A percentile compares a stretch with the other conserved stretches of the same genome.
Conservation (phyloP, 495 filamentous ascomycete species). For the Usnea hakonensis region DNA sequence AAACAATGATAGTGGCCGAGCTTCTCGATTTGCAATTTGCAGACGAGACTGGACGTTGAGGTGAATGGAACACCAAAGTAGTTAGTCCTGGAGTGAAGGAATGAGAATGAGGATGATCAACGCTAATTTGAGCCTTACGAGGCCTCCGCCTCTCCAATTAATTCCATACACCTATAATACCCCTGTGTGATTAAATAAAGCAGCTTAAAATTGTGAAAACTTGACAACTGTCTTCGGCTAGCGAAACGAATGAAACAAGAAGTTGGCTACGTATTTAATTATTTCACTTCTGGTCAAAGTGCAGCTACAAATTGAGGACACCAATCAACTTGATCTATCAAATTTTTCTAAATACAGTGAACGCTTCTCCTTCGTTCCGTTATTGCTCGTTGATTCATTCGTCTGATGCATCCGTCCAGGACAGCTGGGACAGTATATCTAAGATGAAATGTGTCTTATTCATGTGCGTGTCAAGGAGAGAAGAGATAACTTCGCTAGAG, state of each 20-base stretch:
- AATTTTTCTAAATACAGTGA: conserved; percentile 15
- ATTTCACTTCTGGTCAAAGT: not conserved
- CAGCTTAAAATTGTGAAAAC: no score
- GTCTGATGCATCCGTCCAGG: not conserved
- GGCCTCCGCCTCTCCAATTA: not conserved
- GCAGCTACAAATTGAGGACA: not conserved
- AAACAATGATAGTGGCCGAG: not conserved
- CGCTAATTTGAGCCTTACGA: not conserved
- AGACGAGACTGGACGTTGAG: not conserved
- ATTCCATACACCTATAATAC: no score
- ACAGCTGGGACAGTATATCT: conserved; percentile 8
- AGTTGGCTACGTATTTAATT: no score
- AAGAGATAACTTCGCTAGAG: not conserved
- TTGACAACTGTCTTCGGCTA: no score
- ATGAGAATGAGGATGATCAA: not conserved
- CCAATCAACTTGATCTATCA: conserved; percentile 8
- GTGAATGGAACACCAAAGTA: not conserved
- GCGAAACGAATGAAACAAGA: no score
- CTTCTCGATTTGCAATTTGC: not conserved
- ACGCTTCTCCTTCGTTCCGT: not conserved
- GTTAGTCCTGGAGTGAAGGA: not conserved
- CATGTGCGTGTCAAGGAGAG: not conserved
- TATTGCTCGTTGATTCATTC: conserved; percentile 9
- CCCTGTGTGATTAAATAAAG: no score
- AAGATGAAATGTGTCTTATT: not conserved